Percentiles rank a stretch among this genome's conserved stretches.
These are phyloP conservation scores for Dothideomycetidae sp. DNA, from an alignment of 2,329 filamentous ascomycete genomes.

Conservation along the genomic window DNA sequence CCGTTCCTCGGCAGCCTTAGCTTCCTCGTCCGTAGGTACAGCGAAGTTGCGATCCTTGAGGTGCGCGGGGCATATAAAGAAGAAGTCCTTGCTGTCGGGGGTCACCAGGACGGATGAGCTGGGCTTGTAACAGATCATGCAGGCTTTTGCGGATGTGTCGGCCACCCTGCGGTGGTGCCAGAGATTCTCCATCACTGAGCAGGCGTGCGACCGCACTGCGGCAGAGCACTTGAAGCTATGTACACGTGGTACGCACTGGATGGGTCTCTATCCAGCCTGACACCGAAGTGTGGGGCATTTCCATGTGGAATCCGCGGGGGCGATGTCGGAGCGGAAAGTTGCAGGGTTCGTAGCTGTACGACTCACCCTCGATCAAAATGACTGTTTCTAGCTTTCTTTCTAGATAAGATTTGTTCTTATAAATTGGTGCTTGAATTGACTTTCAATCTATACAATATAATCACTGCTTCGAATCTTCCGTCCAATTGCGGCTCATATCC, in stretches of 20 bases:
- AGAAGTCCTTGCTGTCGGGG: slow-evolving; percentile 72
- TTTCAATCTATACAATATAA: too few relatives aligned
- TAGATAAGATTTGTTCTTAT: too few relatives aligned
- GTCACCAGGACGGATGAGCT: slow-evolving; percentile 79
- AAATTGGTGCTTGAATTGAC: too few relatives aligned
- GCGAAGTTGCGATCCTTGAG: slow-evolving; percentile 74
- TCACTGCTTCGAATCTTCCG: too few relatives aligned
- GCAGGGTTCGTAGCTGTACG: too few relatives aligned
- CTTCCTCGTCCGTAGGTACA: slow-evolving; percentile 54
- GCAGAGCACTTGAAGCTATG: too few relatives aligned
- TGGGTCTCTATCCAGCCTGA: too few relatives aligned
- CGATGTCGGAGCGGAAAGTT: not conserved
- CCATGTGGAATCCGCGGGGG: too few relatives aligned
- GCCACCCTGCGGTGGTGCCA: slow-evolving; percentile 81
- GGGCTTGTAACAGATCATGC: slow-evolving; percentile 83
- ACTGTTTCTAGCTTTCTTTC: not conserved
- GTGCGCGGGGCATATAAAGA: slow-evolving; percentile 77
- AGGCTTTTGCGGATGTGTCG: slow-evolving; percentile 67
- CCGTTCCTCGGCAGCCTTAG: slow-evolving; percentile 41
- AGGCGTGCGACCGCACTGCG: too few relatives aligned
- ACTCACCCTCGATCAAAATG: not conserved
- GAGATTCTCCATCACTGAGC: slow-evolving; percentile 40
- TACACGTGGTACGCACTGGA: too few relatives aligned
- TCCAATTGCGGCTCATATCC: too few relatives aligned
- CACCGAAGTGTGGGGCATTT: too few relatives aligned